Conservation (phyloP, 2,329 filamentous ascomycete genomes). For the Verticillium longisporum region DNA sequence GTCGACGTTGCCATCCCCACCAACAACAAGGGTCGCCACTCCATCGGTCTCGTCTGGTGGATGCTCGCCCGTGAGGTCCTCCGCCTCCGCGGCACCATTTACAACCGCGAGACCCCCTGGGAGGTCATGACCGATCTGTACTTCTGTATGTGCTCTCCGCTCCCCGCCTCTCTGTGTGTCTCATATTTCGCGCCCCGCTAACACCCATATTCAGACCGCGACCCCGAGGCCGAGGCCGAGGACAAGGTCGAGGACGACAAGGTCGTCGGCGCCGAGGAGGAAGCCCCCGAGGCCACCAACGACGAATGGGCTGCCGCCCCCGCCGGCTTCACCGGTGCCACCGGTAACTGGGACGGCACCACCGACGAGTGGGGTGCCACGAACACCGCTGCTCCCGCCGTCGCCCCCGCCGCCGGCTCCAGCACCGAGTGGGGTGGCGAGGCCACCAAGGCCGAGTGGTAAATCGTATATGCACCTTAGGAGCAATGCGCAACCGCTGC, state of each 20-base stretch:
- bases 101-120: slow-evolving; percentile 94
- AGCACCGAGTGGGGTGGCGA: slow-evolving; percentile 63
- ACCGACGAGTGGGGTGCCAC: slow-evolving; percentile 54
- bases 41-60: slow-evolving; percentile 99
- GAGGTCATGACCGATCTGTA: slow-evolving; percentile 99
- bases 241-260: slow-evolving; percentile 88
- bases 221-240: slow-evolving; percentile 98
- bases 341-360: slow-evolving; percentile 50
- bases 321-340: slow-evolving; percentile 59
- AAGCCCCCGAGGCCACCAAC: slow-evolving; percentile 58
- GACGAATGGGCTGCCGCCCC: slow-evolving; percentile 80
- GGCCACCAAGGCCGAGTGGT: slow-evolving; percentile 45
- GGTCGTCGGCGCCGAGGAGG: slow-evolving; percentile 68
- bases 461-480: slow-evolving; percentile 17
- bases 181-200: neutral
- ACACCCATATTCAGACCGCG: slow-evolving; percentile 59
- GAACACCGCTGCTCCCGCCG: slow-evolving; percentile 35
- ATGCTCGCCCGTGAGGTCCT: slow-evolving; percentile 99
- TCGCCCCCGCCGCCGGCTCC: slow-evolving; percentile 59
- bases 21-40: slow-evolving; percentile 99
- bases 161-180: neutral
- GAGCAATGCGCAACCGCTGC: slow-evolving; percentile 12
- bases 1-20: slow-evolving; percentile 99
- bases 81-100: slow-evolving; percentile 93
- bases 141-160: slow-evolving; percentile 63